Evolutionary conservation across 441 rosid species (phyloP), one percentile per base, ranked within the genome.

Genomic region (Pelargonium citronellum): DNA sequence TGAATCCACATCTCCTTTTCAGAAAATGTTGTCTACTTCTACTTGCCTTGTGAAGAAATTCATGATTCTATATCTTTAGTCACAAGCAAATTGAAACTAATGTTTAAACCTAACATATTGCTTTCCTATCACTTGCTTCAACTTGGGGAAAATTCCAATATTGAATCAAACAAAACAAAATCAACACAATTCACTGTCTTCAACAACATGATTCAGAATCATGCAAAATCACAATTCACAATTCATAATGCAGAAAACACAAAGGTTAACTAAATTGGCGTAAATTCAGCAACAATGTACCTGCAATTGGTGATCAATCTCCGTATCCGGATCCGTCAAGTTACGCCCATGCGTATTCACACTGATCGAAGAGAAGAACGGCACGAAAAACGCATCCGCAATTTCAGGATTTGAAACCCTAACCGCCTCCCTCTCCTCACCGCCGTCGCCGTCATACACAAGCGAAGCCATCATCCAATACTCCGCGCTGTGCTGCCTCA

Each of bases 381-480:
- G 99, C 34, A 95, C 96, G 12, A 82, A 92, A 73, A 85, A 92
- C 0, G 81, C 97, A 30, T 95, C 93, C 3, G 99, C 99, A 20
- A 15, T 67, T 24, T 87, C 93, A 57, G 98, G 98, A 91, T 95
- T 96, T 81, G 81, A 78, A 78, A 90, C 99, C 89, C 98, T 87
- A 69, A 90, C 79, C 16, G 87, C 95, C 79, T 89, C 98, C 27
- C 81, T 84, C 60, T 73, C 82, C 5, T 68, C 82, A n/a, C 70
- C 84, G 0, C 15, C 79, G 0, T 69, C 82, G 0, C 76, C 87
- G 1, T 75, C 79, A 43, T 83, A 70, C 76, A 95, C 76, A 43
- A 95, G 92, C 61, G 98, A 95, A 6, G 87, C 98, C 98, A 92
- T 87, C 68, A 95, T 67, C 99, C 99, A 95, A 71, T 95, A 92